phyloP scores from a whole-genome alignment of 352 stramenopile species.

The Phytophthora ramorum region DNA sequence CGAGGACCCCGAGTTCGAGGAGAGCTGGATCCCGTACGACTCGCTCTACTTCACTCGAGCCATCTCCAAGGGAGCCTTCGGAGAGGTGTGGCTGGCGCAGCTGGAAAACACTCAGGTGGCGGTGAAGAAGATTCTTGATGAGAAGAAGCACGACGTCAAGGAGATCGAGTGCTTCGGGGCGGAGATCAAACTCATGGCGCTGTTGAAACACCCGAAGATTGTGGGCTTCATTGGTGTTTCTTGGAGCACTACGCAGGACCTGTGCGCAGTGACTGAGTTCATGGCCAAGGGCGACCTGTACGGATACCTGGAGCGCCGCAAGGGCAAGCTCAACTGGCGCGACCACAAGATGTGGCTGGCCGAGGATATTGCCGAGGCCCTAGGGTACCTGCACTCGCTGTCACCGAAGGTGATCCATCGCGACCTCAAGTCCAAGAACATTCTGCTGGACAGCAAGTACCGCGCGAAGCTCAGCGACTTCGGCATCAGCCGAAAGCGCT shows the following conservation, averaged over 20 bases:
- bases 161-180: constrained; percentile 78
- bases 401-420: constrained; percentile 86
- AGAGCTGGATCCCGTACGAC: constrained; percentile 69
- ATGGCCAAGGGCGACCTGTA: constrained; percentile 61
- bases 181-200: constrained; percentile 60
- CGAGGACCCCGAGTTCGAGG: constrained; percentile 55
- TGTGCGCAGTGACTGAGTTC: constrained; percentile 61
- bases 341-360: constrained; percentile 47
- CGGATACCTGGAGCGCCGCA: constrained; percentile 36
- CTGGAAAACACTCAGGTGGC: constrained; percentile 82
- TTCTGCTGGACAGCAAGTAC: constrained; percentile 50
- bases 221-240: constrained; percentile 55
- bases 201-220: constrained; percentile 62
- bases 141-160: constrained; percentile 83
- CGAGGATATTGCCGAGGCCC: constrained; percentile 71
- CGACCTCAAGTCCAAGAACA: constrained; percentile 85
- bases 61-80: constrained; percentile 81
- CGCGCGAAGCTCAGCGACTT: constrained; percentile 78
- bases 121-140: constrained; percentile 83
- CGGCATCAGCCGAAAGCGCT: constrained; percentile 77
- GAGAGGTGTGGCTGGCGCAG: constrained; percentile 84
- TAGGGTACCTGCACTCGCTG: constrained; percentile 85
- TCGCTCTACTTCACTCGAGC: constrained; percentile 81
- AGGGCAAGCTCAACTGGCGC: constrained; percentile 38
- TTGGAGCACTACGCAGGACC: constrained; percentile 55